Percentiles rank a stretch among this genome's conserved stretches.
Conservation (phyloP, 441 rosid genomes). For the Eruca vesicaria region DNA sequence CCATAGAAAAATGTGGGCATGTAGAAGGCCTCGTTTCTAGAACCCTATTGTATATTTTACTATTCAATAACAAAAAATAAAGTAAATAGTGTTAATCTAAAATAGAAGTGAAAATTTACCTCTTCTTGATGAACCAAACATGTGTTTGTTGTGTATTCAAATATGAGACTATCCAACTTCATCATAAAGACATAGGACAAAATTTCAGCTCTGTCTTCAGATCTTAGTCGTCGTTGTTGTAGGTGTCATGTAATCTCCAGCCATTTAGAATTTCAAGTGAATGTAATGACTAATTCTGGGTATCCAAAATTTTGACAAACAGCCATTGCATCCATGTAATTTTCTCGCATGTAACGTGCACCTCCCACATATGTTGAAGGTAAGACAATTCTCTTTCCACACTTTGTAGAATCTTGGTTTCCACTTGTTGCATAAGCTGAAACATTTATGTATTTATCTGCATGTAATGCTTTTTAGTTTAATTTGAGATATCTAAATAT, state of each 20-base stretch:
- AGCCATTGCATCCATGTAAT: constrained; percentile 5
- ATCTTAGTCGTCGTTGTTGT: background rate
- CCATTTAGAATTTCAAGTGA: constrained; percentile 11
- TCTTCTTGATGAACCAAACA: background rate
- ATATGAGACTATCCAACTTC: constrained; percentile 3
- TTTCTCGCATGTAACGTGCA: background rate
- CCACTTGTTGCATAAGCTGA: background rate
- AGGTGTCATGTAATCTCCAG: background rate
- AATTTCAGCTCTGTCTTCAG: background rate
- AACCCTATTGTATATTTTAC: background rate
- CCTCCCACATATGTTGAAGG: background rate
- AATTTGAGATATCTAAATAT: background rate
- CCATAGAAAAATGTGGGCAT: background rate
- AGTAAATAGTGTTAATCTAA: background rate
- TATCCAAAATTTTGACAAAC: constrained; percentile 3
- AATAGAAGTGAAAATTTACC: background rate
- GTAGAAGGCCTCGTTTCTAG: background rate
- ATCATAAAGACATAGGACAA: background rate
- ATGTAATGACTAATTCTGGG: background rate
- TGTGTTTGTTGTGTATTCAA: background rate
- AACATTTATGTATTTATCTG: background rate
- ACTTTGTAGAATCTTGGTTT: background rate
- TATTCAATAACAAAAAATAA: background rate
- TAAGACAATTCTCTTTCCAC: background rate
- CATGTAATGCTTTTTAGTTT: background rate